A percentile compares a stretch with the other conserved stretches of the same genome.
Evolutionary conservation across 23 red algal genomes (phyloP).

Genomic region (Chondrus crispus): DNA sequence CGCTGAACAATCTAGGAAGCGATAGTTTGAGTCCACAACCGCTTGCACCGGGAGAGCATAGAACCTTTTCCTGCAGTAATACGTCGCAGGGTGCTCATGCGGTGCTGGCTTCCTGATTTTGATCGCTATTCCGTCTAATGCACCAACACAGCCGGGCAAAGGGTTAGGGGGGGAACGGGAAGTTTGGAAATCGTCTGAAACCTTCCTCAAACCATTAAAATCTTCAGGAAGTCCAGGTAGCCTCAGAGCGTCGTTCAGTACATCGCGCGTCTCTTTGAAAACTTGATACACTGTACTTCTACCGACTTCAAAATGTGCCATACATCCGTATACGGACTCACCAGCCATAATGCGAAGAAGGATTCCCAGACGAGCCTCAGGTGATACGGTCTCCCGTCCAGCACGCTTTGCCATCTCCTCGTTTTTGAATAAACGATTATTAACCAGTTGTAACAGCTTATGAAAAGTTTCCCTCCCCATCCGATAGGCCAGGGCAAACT

Average conservation of each 20-base stretch:
- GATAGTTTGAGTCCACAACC: not conserved
- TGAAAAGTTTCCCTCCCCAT: not conserved
- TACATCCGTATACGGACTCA: not conserved
- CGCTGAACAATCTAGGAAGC: not conserved
- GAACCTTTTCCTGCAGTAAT: not conserved
- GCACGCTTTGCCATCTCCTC: not conserved
- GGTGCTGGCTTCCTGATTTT: not conserved
- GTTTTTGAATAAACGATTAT: not conserved
- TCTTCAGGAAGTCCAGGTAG: not conserved
- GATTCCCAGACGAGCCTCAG: not conserved
- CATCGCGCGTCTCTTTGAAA: not conserved
- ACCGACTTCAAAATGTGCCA: not conserved
- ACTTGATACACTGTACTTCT: not conserved
- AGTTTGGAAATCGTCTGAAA: not conserved
- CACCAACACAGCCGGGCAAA: not conserved
- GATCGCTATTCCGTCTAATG: not conserved
- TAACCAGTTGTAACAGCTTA: not conserved
- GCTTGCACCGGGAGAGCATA: conserved; percentile 1
- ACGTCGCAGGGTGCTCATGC: not conserved
- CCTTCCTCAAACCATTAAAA: not conserved
- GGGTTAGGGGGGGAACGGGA: not conserved
- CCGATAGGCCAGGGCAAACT: not conserved
- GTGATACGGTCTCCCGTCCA: not conserved
- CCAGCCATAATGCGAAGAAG: not conserved
- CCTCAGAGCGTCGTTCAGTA: not conserved